Base-by-base conservation (phyloP, 305 asterid genomes). In the Caryopteris hybrid region DNA sequence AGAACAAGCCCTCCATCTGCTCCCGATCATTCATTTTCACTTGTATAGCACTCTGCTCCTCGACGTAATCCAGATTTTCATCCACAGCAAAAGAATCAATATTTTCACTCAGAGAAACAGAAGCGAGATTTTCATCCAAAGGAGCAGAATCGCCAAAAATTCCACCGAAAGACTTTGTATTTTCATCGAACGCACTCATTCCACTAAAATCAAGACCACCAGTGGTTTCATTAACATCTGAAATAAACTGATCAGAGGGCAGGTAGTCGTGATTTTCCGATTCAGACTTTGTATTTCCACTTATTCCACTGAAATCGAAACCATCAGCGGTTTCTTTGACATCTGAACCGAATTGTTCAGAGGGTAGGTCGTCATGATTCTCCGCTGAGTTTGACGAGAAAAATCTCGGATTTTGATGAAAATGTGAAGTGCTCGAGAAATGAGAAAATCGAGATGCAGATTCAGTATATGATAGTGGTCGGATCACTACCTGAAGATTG, bases 1-100 rank as follows among this genome's bases (percentile, higher is more conserved):
- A 84, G 84, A 91, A 64, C 73, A 91, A 76, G 59, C 46, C 52
- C 76, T 84, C 88, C 64, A 85, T 75, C 52, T 69, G 77, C 68
- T 87, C 85, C 2, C 29, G 71, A 72, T 80, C 80, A 69, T 77
- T 68, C 50, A 59, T 66, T 66, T 50, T 74, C n/a, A 50, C 79
- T 50, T 60, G 46, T 53, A 42, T 85, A 22, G 3, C 0, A 64
- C 64, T 63, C 78, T 43, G 85, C 71, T 38, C 86, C 66, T 73
- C 82, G 8, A 8, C 56, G 27, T 70, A 61, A 60, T 63, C 80
- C 70, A 42, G 10, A 50, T 10, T 41, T 55, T 29, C 74, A 29
- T 20, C 80, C 53, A 42, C 9, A 22, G 27, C 51, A 65, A n/a
- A 2, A 31, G 36, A 31, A 31, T 31, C 36, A 0, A n/a, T n/a